Base-by-base conservation (phyloP, 2,329 filamentous ascomycete species). In the Pezizomycotina sp. region DNA sequence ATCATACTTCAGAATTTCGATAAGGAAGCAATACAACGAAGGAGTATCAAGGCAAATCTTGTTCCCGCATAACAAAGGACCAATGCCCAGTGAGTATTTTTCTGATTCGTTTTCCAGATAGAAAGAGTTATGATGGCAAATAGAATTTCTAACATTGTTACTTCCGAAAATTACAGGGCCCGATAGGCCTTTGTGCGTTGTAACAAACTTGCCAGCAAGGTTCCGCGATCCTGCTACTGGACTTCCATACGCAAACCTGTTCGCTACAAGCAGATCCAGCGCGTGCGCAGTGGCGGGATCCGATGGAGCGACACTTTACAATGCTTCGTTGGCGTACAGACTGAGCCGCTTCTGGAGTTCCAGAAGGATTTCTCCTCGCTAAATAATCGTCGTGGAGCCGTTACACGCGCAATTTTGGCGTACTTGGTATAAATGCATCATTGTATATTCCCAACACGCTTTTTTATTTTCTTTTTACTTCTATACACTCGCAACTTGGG, bases 161-260 rank as follows among this genome's bases (percentile, higher is more conserved):
- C 39, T 30, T 43, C 36, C 26, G 7, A 6, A 19, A 14, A 15
- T 31, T 34, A 25, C 34, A 47, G 46, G 54, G 50, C 45, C 50
- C 50, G 39, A 53, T 35, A 47, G 47, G 16, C 45, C 45, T 27
- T 62, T 75, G 20, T 98, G 89, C 56, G 76, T 74, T 31, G 84
- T 95, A 53, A 93, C 82, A 1, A 77, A 76, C 51, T 69, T 75
- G 34, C 71, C 75, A 4, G 89, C 86, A 8, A 72, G 72, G 36
- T 95, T 91, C 57, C 70, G 74, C 15, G 89, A 98, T 55, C 81
- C 83, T 0, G 68, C 70, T 48, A 95, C 86, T 0, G 79, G 80
- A 0, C 65, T 95, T 10, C 71, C 75, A 1, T 98, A 86, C 58
- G 68, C 71, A 46, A 86, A 86, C 54, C 63, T 71, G 27, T 69